These are phyloP conservation scores for Botrytis aclada DNA, from an alignment of 2,329 filamentous ascomycete genomes.

Conservation along the genomic window DNA sequence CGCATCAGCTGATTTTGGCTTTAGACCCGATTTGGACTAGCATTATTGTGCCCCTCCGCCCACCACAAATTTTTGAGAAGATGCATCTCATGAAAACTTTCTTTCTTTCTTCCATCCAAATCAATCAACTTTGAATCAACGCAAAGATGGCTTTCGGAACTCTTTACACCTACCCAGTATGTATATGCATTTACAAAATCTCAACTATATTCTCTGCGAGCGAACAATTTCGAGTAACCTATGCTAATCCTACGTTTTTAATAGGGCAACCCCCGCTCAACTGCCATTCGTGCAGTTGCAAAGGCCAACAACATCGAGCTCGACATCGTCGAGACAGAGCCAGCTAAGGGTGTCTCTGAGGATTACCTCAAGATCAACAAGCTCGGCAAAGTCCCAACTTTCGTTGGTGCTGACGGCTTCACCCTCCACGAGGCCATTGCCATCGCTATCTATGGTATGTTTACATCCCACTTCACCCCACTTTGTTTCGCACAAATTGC, in stretches of 20 bases:
- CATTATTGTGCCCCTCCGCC: not conserved
- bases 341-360: slow-evolving; percentile 58
- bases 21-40: slow-evolving; percentile 11
- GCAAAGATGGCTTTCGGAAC: slow-evolving; percentile 88
- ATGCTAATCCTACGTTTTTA: slow-evolving; percentile 27
- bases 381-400: slow-evolving; percentile 89
- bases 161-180: slow-evolving; percentile 84
- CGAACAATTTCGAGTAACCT: not conserved
- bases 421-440: slow-evolving; percentile 85
- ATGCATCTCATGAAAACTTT: slow-evolving; percentile 18
- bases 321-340: slow-evolving; percentile 73
- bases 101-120: slow-evolving; percentile 12
- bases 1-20: slow-evolving; percentile 1
- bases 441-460: slow-evolving; percentile 97
- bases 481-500: slow-evolving; percentile 15
- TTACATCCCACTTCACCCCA: slow-evolving; percentile 11
- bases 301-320: slow-evolving; percentile 97
- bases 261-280: slow-evolving; percentile 86
- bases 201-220: not conserved
- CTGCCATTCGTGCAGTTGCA: slow-evolving; percentile 84
- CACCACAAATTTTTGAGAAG: slow-evolving; percentile 18
- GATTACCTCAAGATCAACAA: slow-evolving; percentile 86
- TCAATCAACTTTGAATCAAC: slow-evolving; percentile 23
- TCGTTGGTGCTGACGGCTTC: slow-evolving; percentile 89
- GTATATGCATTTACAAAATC: slow-evolving; percentile 13